Percentiles rank a stretch among this genome's conserved stretches.
These are phyloP conservation scores for Sporobolomyces roseus DNA, from an alignment of 768 basidiomycete genomes.

Conservation along the genomic window DNA sequence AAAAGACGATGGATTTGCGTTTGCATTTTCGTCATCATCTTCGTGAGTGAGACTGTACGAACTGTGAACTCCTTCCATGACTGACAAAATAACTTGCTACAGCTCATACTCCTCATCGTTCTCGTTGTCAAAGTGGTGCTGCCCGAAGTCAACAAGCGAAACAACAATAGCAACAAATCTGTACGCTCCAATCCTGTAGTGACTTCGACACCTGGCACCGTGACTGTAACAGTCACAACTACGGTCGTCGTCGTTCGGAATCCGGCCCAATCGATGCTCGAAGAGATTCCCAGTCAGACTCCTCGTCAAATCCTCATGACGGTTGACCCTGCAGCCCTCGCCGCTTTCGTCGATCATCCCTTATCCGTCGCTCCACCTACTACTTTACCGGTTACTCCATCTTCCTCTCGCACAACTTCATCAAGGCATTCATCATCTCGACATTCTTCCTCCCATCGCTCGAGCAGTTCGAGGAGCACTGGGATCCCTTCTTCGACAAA, in stretches of 20 bases:
- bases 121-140: slow-evolving; percentile 20
- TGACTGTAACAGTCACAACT: slow-evolving; percentile 4
- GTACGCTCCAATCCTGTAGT: background rate
- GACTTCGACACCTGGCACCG: background rate
- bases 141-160: background rate
- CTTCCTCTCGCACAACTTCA: background rate
- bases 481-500: background rate
- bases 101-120: slow-evolving; percentile 13
- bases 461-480: background rate
- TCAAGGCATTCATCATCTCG: background rate
- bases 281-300: background rate
- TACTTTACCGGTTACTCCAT: background rate
- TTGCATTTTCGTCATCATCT: slow-evolving; percentile 55
- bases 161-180: background rate
- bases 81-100: background rate
- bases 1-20: slow-evolving; percentile 86
- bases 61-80: too few relatives aligned
- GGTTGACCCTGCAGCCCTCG: slow-evolving; percentile 6
- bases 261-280: background rate
- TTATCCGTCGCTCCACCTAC: background rate
- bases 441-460: background rate
- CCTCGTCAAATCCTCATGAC: slow-evolving; percentile 4
- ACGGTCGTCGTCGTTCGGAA: slow-evolving; percentile 9
- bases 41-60: background rate
- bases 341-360: background rate